Evolutionary conservation across 208 protist genomes (phyloP).

Genomic region (Crithidia bombi): DNA sequence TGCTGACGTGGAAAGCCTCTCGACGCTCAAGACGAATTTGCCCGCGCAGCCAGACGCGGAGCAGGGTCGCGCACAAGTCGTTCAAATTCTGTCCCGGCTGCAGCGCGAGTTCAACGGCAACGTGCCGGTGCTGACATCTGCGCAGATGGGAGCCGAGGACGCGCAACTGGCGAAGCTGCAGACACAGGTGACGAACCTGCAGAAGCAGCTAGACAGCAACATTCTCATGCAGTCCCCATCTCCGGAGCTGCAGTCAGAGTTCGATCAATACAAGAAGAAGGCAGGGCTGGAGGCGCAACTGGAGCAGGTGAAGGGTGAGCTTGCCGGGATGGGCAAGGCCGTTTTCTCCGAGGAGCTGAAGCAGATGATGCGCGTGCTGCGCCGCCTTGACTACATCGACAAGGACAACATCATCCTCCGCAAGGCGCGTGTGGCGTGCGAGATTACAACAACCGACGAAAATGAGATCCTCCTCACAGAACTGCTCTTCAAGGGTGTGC

Average conservation of each 20-base stretch:
- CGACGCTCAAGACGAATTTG: conserved; percentile 82
- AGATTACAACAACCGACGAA: conserved; percentile 98
- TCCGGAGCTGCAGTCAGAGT: conserved; percentile 56
- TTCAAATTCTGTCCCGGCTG: conserved; percentile 83
- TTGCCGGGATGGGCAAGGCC: conserved; percentile 85
- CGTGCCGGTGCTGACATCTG: conserved; percentile 94
- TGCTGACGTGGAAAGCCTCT: conserved; percentile 68
- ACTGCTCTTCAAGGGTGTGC: conserved; percentile 97
- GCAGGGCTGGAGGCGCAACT: conserved; percentile 68
- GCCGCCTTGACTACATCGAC: conserved; percentile 96
- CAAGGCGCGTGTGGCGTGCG: conserved; percentile 98
- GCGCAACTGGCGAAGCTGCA: conserved; percentile 72
- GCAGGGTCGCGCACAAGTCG: conserved; percentile 68
- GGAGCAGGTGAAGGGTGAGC: conserved; percentile 74
- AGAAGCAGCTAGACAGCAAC: conserved; percentile 81
- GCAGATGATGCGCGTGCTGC: conserved; percentile 96
- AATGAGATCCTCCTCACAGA: conserved; percentile 98
- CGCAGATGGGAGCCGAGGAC: conserved; percentile 97
- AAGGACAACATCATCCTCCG: conserved; percentile 97
- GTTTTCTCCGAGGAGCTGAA: conserved; percentile 95
- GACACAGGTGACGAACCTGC: conserved; percentile 85
- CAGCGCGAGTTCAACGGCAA: conserved; percentile 67
- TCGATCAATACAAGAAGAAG: conserved; percentile 78
- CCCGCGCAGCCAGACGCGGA: conserved; percentile 80
- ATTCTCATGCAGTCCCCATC: conserved; percentile 67